Conservation (phyloP, 1,139 yeast species). For the Arxiozyma bovina region DNA sequence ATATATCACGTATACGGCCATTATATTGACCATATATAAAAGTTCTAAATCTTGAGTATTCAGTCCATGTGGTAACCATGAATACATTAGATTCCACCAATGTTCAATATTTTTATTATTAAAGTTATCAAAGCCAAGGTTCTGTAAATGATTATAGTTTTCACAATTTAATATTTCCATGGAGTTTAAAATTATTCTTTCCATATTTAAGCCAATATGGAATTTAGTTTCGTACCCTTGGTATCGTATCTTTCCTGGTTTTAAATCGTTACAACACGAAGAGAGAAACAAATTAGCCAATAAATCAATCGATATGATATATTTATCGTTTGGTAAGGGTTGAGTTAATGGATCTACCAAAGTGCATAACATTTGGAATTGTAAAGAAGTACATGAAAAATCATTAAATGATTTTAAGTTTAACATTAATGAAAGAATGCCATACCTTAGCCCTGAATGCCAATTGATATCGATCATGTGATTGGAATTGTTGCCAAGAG, state of each 20-base stretch:
- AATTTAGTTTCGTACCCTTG: constrained; percentile 19
- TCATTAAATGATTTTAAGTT: constrained; percentile 8
- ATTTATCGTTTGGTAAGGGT: constrained; percentile 51
- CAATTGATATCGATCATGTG: constrained; percentile 7
- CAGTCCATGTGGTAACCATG: constrained; percentile 47
- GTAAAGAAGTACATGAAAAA: constrained; percentile 6
- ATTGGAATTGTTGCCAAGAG: background rate
- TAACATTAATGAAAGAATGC: constrained; percentile 7
- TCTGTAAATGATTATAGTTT: constrained; percentile 38
- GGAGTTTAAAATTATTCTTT: constrained; percentile 38
- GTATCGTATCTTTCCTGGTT: background rate
- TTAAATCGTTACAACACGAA: background rate
- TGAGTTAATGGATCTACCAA: constrained; percentile 61
- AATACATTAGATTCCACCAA: constrained; percentile 32
- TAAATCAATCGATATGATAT: constrained; percentile 45
- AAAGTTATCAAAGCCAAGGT: constrained; percentile 17
- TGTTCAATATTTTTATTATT: constrained; percentile 30
- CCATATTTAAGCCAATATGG: constrained; percentile 38
- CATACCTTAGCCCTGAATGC: constrained; percentile 16
- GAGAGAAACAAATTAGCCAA: constrained; percentile 44
- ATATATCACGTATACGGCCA: constrained; percentile 43
- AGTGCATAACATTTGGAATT: constrained; percentile 27
- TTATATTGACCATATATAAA: constrained; percentile 45
- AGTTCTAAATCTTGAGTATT: constrained; percentile 38
- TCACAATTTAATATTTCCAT: constrained; percentile 38